phyloP scores from a whole-genome alignment of 805 yeast genomes.

The Candida ficus region DNA sequence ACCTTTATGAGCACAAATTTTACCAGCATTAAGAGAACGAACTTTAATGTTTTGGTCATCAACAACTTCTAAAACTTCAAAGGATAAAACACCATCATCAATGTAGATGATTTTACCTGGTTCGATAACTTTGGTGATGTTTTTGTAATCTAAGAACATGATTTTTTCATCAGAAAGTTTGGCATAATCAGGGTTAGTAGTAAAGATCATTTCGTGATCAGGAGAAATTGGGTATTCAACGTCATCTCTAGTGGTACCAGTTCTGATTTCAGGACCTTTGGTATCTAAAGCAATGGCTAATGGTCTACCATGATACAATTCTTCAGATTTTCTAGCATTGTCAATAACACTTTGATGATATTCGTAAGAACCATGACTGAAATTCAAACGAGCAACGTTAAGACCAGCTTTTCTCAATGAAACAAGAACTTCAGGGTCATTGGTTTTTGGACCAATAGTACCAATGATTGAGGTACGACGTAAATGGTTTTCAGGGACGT shows the following conservation, averaged over 20 bases:
- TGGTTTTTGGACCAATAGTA: slow-evolving; percentile 98
- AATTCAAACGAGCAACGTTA: slow-evolving; percentile 98
- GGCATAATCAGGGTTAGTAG: slow-evolving; percentile 82
- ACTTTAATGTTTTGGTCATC: slow-evolving; percentile 83
- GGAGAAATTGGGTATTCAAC: slow-evolving; percentile 79
- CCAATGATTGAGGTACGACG: slow-evolving; percentile 96
- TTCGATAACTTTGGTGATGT: slow-evolving; percentile 91
- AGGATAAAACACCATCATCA: slow-evolving; percentile 97
- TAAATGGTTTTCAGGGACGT: slow-evolving; percentile 24
- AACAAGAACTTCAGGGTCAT: slow-evolving; percentile 77
- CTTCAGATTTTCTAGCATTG: slow-evolving; percentile 93
- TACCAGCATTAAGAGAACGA: slow-evolving; percentile 88
- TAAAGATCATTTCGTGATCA: slow-evolving; percentile 86
- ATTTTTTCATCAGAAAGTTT: slow-evolving; percentile 67
- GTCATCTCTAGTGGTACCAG: slow-evolving; percentile 85
- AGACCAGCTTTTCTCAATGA: slow-evolving; percentile 94
- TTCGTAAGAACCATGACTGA: slow-evolving; percentile 96
- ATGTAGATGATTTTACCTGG: slow-evolving; percentile 87
- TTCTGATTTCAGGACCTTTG: slow-evolving; percentile 99
- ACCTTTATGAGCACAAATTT: slow-evolving; percentile 96
- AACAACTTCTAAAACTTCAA: slow-evolving; percentile 80
- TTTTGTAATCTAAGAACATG: slow-evolving; percentile 91
- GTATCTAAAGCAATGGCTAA: slow-evolving; percentile 98
- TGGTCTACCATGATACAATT: slow-evolving; percentile 89
- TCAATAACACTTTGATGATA: slow-evolving; percentile 97